These are phyloP conservation scores for Tylopilus cervinicoccineus DNA, from an alignment of 768 basidiomycete genomes.

Conservation along the genomic window DNA sequence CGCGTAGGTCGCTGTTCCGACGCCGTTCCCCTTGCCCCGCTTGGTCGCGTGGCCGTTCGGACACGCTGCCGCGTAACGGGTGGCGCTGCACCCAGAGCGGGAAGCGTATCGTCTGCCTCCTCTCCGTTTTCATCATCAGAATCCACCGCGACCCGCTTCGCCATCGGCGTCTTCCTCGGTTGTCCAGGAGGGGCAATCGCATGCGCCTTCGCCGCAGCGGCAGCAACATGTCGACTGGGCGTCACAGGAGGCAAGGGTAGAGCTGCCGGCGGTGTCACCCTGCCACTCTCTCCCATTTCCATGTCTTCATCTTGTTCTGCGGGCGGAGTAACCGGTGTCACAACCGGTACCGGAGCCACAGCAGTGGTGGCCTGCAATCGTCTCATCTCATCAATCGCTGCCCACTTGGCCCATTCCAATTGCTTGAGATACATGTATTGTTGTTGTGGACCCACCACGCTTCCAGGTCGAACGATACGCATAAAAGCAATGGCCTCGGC, in stretches of 20 bases:
- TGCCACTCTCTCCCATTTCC: slow-evolving; percentile 47
- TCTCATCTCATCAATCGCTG: slow-evolving; percentile 77
- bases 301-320: slow-evolving; percentile 70
- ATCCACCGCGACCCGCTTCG: slow-evolving; percentile 65
- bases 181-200: slow-evolving; percentile 77
- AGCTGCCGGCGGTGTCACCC: slow-evolving; percentile 24
- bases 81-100: slow-evolving; percentile 54
- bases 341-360: slow-evolving; percentile 41
- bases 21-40: slow-evolving; percentile 48
- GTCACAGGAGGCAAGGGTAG: slow-evolving; percentile 67
- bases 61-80: slow-evolving; percentile 31
- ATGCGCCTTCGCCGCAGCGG: slow-evolving; percentile 65
- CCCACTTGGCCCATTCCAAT: slow-evolving; percentile 91
- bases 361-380: slow-evolving; percentile 39
- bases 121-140: slow-evolving; percentile 60
- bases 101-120: slow-evolving; percentile 59
- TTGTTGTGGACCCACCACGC: slow-evolving; percentile 88
- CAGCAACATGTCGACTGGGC: slow-evolving; percentile 70
- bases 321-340: slow-evolving; percentile 77
- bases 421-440: slow-evolving; percentile 96
- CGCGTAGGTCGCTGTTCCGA: slow-evolving; percentile 74
- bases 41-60: slow-evolving; percentile 37
- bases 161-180: slow-evolving; percentile 82
- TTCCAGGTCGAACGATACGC: slow-evolving; percentile 94
- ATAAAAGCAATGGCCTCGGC: slow-evolving; percentile 96